Evolutionary conservation across 371 early-diverging fungal species (phyloP).

Genomic region (Mucor lusitanicus): DNA sequence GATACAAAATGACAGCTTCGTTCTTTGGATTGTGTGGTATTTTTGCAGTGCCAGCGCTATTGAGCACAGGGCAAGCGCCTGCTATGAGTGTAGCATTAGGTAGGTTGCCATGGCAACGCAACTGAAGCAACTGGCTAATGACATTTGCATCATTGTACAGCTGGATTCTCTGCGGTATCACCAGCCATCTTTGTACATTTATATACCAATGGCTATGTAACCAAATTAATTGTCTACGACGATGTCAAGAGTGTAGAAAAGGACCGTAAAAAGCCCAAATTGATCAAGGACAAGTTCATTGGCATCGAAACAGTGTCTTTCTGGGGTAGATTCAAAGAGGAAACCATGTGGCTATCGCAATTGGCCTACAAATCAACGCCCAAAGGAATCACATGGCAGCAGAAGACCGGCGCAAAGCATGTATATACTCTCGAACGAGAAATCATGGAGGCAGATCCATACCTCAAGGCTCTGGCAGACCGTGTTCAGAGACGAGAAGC

Average conservation of each 20-base stretch:
- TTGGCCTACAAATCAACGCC: constrained; percentile 27
- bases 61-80: constrained; percentile 44
- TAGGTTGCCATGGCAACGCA: constrained; percentile 8
- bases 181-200: constrained; percentile 47
- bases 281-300: constrained; percentile 41
- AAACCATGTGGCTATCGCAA: constrained; percentile 40
- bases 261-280: constrained; percentile 37
- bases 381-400: constrained; percentile 34
- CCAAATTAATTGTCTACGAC: constrained; percentile 44
- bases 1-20: constrained; percentile 53
- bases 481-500: constrained; percentile 20
- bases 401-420: constrained; percentile 20
- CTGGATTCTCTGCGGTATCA: constrained; percentile 43
- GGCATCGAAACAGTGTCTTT: constrained; percentile 41
- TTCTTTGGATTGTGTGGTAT: constrained; percentile 50
- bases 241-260: constrained; percentile 43
- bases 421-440: constrained; percentile 36
- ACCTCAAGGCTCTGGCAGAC: constrained; percentile 31
- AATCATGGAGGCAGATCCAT: constrained; percentile 48
- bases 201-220: constrained; percentile 39
- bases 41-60: constrained; percentile 44
- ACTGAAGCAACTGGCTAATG: too few species aligned
- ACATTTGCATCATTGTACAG: constrained; percentile 10
- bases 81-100: constrained; percentile 34
- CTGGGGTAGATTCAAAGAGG: constrained; percentile 32